These are phyloP conservation scores for Trichoderma koningiopsis DNA, from an alignment of 2,329 filamentous ascomycete species.

Conservation along the genomic window DNA sequence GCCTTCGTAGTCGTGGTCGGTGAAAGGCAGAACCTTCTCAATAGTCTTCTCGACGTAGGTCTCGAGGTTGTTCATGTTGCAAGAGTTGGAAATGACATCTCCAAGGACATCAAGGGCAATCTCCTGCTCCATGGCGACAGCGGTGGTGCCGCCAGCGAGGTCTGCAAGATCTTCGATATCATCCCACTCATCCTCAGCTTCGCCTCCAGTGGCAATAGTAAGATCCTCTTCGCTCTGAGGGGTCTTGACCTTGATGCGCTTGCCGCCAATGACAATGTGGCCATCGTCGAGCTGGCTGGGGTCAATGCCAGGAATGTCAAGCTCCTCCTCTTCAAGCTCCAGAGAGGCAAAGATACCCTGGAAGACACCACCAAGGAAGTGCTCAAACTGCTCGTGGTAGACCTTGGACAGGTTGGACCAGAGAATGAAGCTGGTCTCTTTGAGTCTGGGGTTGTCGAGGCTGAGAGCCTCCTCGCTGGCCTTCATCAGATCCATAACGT, in stretches of 20 bases:
- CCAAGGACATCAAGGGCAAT: conserved; percentile 94
- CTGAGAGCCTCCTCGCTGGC: conserved; percentile 88
- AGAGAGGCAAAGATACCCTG: conserved; percentile 81
- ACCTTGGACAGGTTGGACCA: conserved; percentile 96
- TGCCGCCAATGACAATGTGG: conserved; percentile 75
- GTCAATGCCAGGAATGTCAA: conserved; percentile 67
- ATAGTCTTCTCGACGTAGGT: conserved; percentile 89
- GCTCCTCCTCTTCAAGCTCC: conserved; percentile 85
- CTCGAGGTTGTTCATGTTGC: conserved; percentile 69
- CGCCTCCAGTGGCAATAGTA: conserved; percentile 57
- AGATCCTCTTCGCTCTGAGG: conserved; percentile 58
- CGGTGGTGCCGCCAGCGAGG: conserved; percentile 76
- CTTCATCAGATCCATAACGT: conserved; percentile 86
- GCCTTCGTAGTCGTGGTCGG: conserved; percentile 89
- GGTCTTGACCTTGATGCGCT: conserved; percentile 78
- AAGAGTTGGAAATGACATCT: conserved; percentile 86
- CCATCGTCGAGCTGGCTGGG: conserved; percentile 68
- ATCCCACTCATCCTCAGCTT: conserved; percentile 49
- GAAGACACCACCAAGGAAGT: conserved; percentile 77
- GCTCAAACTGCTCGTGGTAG: conserved; percentile 80
- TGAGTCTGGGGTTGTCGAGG: conserved; percentile 85
- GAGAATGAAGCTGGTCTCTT: conserved; percentile 95
- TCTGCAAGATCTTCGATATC: conserved; percentile 78
- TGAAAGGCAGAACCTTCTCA: conserved; percentile 75
- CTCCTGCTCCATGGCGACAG: conserved; percentile 93